Base-by-base conservation (phyloP, 2,329 filamentous ascomycete genomes). In the Colletotrichum tamarilloi region DNA sequence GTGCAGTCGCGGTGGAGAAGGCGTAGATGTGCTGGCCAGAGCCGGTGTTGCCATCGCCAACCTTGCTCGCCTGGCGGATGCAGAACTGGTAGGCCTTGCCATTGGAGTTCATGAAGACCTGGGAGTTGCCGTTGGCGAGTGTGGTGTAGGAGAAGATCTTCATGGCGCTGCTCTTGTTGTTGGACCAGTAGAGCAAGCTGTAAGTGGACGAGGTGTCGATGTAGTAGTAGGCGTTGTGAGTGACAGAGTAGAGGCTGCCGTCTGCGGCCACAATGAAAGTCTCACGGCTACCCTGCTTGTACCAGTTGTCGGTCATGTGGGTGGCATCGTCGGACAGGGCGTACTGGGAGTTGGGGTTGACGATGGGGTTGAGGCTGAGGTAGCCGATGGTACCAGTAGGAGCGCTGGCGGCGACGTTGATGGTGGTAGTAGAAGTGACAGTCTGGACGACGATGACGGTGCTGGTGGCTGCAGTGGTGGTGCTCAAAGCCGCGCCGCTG, bases 221-320 rank as follows among this genome's bases (percentile, higher is more conserved):
- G 42, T 49, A 49, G 42, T 49, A 49, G 19, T 49, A 49, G 6
- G 42, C 42, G 19, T 49, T 49, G 42, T 49, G 42, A 3, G 42
- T 49, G 42, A 49, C 42, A n/a, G 42, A 49, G 42, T 49, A 49
- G n/a, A 62, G 5, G 35, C 32, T 62, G 4, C 59, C 59, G 38
- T 62, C 59, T 1, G 59, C 59, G 24, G 59, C 59, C 1, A 62
- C 59, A 38, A 62, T 62, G 59, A 49, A 62, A 11, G 59, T 62
- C 59, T 62, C 59, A 19, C 59, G 59, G 22, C 35, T 42, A 6
- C 59, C 59, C 35, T 62, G 59, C 12, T 32, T 38, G 38, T 62
- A 62, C 32, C 19, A 62, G 59, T 62, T 62, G 24, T 62, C 59
- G 22, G 59, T 62, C 59, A 62, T 62, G 59, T 62, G 59, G 11